Base-by-base conservation (phyloP, 345 rosid genomes). In the Linum tenue region DNA sequence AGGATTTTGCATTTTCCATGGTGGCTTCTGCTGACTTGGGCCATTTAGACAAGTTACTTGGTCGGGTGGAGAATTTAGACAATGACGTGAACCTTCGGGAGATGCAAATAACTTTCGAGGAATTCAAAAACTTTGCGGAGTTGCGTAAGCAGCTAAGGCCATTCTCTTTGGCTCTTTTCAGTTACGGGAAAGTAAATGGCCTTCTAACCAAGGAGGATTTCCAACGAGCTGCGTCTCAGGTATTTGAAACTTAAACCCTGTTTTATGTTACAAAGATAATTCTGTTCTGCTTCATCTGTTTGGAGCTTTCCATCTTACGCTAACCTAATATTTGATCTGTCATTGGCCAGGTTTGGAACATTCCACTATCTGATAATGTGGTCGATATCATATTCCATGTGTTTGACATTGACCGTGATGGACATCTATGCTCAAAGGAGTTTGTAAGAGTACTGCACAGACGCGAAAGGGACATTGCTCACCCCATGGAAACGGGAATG, bases 11-110 rank as follows among this genome's bases (percentile, higher is more conserved):
- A 4, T 67, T 94, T 68, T 88, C 95, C 35, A 79, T 94, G 84
- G 97, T 94, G 71, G 96, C 99, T 76, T 82, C 99, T 53, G 99
- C 99, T 66, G 92, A 90, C 75, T 78, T 90, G 80, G 76, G 81
- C 56, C 86, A 87, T 77, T 68, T 90, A 70, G 60, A 79, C 68
- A 71, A 60, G 73, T 80, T 94, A 75, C 88, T 90, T 68, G 80
- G 81, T 78, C 85, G 83, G 69, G 99, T 82, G 64, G 90, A 90
- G 15, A 68, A 74, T 66, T 64, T 91, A 72, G 69, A 79, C 37
- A 75, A 81, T 22, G 78, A 76, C 42, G 72, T 75, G 2, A 79
- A 69, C 64, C 86, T 94, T 56, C 65, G 42, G 67, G 85, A 85
- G 62, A 63, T 81, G 3, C 88, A 82, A 63, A 81, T 94, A 58